phyloP scores from a whole-genome alignment of 1,139 yeast species.

The Kurtzmaniella quercitrusa region DNA sequence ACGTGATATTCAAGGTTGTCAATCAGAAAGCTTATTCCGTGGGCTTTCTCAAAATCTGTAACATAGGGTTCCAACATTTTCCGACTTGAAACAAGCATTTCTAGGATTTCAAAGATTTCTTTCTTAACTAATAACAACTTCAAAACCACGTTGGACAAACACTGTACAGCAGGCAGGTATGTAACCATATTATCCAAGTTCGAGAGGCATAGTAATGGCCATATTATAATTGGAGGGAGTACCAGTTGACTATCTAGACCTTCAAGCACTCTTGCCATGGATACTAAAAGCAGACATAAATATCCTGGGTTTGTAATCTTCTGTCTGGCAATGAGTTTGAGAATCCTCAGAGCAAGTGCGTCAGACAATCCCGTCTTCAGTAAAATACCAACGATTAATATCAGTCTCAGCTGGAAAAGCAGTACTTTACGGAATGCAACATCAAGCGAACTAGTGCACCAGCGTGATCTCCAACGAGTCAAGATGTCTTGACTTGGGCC shows the following conservation, averaged over 20 bases:
- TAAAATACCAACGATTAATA: slow-evolving; percentile 68
- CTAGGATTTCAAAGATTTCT: slow-evolving; percentile 10
- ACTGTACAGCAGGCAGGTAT: slow-evolving; percentile 56
- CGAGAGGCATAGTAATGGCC: slow-evolving; percentile 52
- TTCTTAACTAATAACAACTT: slow-evolving; percentile 12
- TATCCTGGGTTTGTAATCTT: slow-evolving; percentile 30
- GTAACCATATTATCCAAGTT: slow-evolving; percentile 30
- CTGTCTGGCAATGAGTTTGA: slow-evolving; percentile 27
- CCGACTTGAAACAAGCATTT: slow-evolving; percentile 36
- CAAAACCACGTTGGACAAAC: slow-evolving; percentile 25
- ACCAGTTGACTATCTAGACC: slow-evolving; percentile 57
- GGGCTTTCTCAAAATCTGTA: slow-evolving; percentile 42
- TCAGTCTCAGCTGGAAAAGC: slow-evolving; percentile 67
- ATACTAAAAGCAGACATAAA: slow-evolving; percentile 36
- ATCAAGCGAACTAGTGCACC: slow-evolving; percentile 65
- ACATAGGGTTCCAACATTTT: slow-evolving; percentile 39
- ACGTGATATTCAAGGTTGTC: slow-evolving; percentile 56
- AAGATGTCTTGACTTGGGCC: slow-evolving; percentile 52
- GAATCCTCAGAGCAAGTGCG: slow-evolving; percentile 48
- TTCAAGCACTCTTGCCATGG: slow-evolving; percentile 58
- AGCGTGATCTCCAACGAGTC: slow-evolving; percentile 62
- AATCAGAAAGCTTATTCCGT: slow-evolving; percentile 36
- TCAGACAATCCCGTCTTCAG: slow-evolving; percentile 64
- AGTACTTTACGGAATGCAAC: slow-evolving; percentile 61
- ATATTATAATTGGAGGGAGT: slow-evolving; percentile 56